These are phyloP conservation scores for Neurospora tetrasperma DNA, from an alignment of 495 filamentous ascomycete genomes.

Conservation along the genomic window DNA sequence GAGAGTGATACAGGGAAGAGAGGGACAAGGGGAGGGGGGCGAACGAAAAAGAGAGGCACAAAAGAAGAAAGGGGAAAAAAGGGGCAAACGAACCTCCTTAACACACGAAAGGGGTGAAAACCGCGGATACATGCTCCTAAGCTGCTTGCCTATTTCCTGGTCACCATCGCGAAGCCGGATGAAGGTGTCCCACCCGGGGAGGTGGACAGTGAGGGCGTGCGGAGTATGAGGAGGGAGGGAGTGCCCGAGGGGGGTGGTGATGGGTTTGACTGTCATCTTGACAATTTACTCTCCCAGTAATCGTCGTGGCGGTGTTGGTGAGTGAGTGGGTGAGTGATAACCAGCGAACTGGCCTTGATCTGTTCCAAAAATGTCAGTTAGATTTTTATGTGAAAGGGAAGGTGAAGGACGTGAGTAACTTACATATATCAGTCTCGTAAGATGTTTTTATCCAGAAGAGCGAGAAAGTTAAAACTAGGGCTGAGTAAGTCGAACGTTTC, in stretches of 20 bases:
- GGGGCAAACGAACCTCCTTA: slow-evolving; percentile 4
- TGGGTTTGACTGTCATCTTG: slow-evolving; percentile 23
- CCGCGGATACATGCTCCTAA: slow-evolving; percentile 34
- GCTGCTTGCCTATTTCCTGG: slow-evolving; percentile 8
- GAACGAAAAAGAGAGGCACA: no score
- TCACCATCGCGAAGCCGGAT: slow-evolving; percentile 25
- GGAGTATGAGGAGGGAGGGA: slow-evolving; percentile 32
- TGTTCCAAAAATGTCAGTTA: neutral
- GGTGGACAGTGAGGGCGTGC: slow-evolving; percentile 30
- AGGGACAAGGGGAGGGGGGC: no score
- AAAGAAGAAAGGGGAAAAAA: neutral
- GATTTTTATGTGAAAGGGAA: neutral
- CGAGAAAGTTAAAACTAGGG: neutral
- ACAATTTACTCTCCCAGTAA: neutral
- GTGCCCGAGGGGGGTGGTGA: slow-evolving; percentile 26
- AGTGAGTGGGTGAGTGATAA: neutral
- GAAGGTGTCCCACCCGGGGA: slow-evolving; percentile 24
- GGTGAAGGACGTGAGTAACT: neutral
- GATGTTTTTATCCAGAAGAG: neutral
- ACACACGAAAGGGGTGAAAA: slow-evolving; percentile 27
- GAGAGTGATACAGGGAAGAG: no score
- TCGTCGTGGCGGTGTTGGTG: neutral
- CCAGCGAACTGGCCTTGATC: neutral
- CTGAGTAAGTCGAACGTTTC: neutral
- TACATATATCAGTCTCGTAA: neutral